phyloP scores from a whole-genome alignment of 1,284 basidiomycete species.

The Ustilago nuda region DNA sequence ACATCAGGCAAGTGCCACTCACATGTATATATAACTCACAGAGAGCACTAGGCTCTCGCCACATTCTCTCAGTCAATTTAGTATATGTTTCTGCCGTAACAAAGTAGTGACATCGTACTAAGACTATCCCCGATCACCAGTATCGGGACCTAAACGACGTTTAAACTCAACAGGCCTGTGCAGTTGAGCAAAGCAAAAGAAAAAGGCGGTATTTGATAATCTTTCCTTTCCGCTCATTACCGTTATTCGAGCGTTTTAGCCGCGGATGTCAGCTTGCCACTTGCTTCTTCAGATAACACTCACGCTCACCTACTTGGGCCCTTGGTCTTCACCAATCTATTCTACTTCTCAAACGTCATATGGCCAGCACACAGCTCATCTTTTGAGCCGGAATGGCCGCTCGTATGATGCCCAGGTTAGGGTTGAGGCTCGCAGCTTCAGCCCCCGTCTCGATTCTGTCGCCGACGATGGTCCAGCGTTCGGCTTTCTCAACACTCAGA shows the following conservation, averaged over 20 bases:
- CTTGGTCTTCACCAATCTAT: background rate
- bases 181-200: conserved; percentile 2
- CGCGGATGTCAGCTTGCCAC: conserved; percentile 1
- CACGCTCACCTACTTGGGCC: background rate
- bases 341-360: background rate
- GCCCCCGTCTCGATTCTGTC: conserved; percentile 1
- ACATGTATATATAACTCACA: too few relatives aligned
- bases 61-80: too few relatives aligned
- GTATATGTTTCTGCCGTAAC: too few relatives aligned
- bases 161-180: too few relatives aligned
- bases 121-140: too few relatives aligned
- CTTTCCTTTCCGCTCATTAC: background rate
- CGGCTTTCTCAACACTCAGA: conserved; percentile 4
- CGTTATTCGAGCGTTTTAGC: background rate
- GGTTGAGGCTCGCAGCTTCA: conserved; percentile 13
- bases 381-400: conserved; percentile 5
- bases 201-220: conserved; percentile 7
- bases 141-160: too few relatives aligned
- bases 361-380: background rate
- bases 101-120: too few relatives aligned
- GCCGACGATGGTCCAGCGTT: background rate
- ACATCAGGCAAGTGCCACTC: too few relatives aligned
- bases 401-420: conserved; percentile 15
- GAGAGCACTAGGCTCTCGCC: too few relatives aligned
- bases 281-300: background rate